Conservation (phyloP, 2,329 filamentous ascomycete genomes). For the Aspergillus fischeri region DNA sequence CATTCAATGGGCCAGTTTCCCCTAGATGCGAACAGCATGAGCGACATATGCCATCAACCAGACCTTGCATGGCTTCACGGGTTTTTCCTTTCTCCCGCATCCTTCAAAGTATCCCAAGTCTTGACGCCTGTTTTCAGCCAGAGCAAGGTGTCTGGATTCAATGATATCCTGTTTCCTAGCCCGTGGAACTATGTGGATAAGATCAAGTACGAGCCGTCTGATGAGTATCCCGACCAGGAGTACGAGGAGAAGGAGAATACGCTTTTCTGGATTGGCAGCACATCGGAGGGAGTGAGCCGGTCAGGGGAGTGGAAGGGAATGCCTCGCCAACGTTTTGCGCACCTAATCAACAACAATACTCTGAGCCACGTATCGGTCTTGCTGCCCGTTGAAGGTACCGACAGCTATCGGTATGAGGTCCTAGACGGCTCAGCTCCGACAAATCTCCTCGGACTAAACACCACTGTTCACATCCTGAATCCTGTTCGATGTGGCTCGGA, state of each 20-base stretch:
- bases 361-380: slow-evolving; percentile 51
- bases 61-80: slow-evolving; percentile 71
- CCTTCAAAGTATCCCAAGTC: slow-evolving; percentile 58
- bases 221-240: slow-evolving; percentile 47
- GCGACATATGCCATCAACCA: slow-evolving; percentile 71
- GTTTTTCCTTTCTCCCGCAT: slow-evolving; percentile 63
- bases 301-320: slow-evolving; percentile 61
- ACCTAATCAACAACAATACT: slow-evolving; percentile 60
- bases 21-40: slow-evolving; percentile 59
- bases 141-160: slow-evolving; percentile 67
- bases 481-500: slow-evolving; percentile 52
- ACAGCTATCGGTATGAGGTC: slow-evolving; percentile 54
- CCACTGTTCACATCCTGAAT: slow-evolving; percentile 57
- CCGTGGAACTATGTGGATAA: slow-evolving; percentile 61
- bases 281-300: slow-evolving; percentile 52
- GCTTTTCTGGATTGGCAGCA: slow-evolving; percentile 72
- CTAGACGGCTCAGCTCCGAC: slow-evolving; percentile 38
- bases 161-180: slow-evolving; percentile 71
- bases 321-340: slow-evolving; percentile 68
- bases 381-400: slow-evolving; percentile 43
- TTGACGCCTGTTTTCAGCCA: slow-evolving; percentile 73
- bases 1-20: slow-evolving; percentile 67
- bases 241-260: slow-evolving; percentile 62
- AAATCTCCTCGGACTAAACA: slow-evolving; percentile 51
- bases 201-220: slow-evolving; percentile 48